Base-by-base conservation (phyloP, 2,329 filamentous ascomycete species). In the Furcasterigmium sp. region DNA sequence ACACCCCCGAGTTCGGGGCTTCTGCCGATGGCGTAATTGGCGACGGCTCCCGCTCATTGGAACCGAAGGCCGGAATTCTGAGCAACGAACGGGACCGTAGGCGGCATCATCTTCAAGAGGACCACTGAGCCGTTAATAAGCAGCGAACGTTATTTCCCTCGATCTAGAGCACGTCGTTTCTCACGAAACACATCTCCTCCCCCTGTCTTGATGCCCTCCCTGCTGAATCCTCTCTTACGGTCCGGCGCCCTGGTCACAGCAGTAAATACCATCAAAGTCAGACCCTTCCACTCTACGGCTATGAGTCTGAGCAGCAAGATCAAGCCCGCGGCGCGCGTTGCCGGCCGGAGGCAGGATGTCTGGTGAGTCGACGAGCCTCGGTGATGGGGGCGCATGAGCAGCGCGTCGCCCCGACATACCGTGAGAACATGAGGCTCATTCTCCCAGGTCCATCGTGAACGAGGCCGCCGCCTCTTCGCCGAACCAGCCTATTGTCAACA, bases 401-500 rank as follows among this genome's bases (percentile, higher is more conserved):
- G n/a, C n/a, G n/a, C n/a, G n/a, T n/a, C n/a, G n/a, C n/a, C n/a
- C n/a, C n/a, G n/a, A n/a, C n/a, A n/a, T n/a, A n/a, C n/a, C n/a
- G n/a, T n/a, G n/a, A n/a, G n/a, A n/a, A n/a, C n/a, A n/a, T n/a
- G n/a, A 11, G 32, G 17, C 32, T 35, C 15, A 17, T 28, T 19
- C 20, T 2, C 9, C 30, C 42, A 82, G 78, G 78, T 74, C 77
- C 51, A 82, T 84, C 63, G 68, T 84, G 65, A 84, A 84, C 51
- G 80, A 84, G 62, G 80, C 76, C 10, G 80, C 80, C 4, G 75
- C 76, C 8, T 76, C 77, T 23, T 82, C 78, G 20, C 78, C 78
- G 15, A 76, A 72, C 46, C 78, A 82, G 59, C 78, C 80, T 46
- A 81, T 84, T 50, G 73, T 83, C 47, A 84, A 84, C 53, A 72